Base-by-base conservation (phyloP, 1,139 yeast species). In the Diutina pseudorugosa region DNA sequence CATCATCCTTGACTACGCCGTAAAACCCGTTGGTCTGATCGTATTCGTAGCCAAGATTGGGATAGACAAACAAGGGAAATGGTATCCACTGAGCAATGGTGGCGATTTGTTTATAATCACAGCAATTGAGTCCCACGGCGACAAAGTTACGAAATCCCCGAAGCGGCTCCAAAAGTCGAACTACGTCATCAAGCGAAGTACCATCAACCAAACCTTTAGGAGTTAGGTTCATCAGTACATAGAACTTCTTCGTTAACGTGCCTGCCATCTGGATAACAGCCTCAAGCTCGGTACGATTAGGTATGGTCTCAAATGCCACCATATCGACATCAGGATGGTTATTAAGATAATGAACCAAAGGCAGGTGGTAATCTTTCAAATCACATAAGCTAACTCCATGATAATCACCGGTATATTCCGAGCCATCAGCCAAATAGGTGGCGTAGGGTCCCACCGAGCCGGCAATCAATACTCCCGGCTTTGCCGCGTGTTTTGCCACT, bases 361-460 rank as follows among this genome's bases (percentile, higher is more conserved):
- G 76, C 16, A 58, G 52, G 61, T 85, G 89, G 62, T 79, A 82
- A 3, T 63, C 61, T 4, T 58, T 60, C 52, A 83, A 61, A 9
- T 65, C 65, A 2, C 61, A 62, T 25, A 60, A 59, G 1, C 65
- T 55, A 0, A 65, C 62, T 7, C 61, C 67, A 16, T 65, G 67
- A 59, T 85, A 85, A 41, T 75, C 69, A 0, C 91, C 91, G 2
- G 83, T 80, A 60, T 82, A 85, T 59, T 85, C 93, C 1, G 82
- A 72, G 0, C 90, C 90, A 57, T 80, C 74, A 25, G 83, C 80
- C 45, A 83, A 62, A 56, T 64, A 79, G 0, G 88, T 83, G 1
- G 90, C 91, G 60, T 79, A 85, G 0, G 93, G 89, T 0, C 91
- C 93, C n/a, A 83, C 62, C 9, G 85, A 78, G 0, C 83, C 90